Percentiles rank a stretch among this genome's conserved stretches.
Conservation (phyloP, 345 rosid species). For the Heritiera littoralis region DNA sequence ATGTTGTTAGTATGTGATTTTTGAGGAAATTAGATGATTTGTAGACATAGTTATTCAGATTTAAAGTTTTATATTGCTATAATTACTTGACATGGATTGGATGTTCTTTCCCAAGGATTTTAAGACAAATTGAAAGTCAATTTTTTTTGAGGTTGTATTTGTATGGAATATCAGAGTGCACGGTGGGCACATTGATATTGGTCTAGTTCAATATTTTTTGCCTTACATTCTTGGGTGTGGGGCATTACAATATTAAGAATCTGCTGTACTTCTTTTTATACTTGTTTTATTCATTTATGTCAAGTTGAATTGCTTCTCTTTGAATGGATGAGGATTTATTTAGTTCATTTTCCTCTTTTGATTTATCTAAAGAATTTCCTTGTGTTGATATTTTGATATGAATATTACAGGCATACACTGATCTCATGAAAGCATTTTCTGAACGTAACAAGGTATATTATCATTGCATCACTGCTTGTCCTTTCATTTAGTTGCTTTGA, state of each 20-base stretch:
- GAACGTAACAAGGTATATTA: constrained; percentile 86
- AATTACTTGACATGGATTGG: not conserved
- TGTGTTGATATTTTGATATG: not conserved
- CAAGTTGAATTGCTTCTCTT: not conserved
- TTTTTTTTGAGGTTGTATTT: too few species aligned
- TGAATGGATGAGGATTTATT: not conserved
- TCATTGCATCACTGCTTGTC: not conserved
- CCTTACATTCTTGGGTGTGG: not conserved
- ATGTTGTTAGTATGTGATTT: not conserved
- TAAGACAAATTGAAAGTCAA: not conserved
- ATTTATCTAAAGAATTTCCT: not conserved
- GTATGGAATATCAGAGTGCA: not conserved
- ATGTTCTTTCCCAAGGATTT: not conserved
- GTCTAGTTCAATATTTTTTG: not conserved
- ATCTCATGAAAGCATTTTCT: constrained; percentile 82
- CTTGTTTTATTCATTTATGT: not conserved
- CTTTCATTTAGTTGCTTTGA: constrained; percentile 16
- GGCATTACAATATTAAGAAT: not conserved
- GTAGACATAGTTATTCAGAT: not conserved
- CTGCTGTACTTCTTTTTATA: not conserved
- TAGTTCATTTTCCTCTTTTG: constrained; percentile 1
- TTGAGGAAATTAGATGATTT: not conserved
- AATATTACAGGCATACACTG: constrained; percentile 72
- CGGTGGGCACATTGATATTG: not conserved
- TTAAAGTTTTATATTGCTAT: not conserved